A percentile compares a stretch with the other conserved stretches of the same genome.
Evolutionary conservation across 1,284 basidiomycete genomes (phyloP).

Genomic region (Ganoderma meredithae): DNA sequence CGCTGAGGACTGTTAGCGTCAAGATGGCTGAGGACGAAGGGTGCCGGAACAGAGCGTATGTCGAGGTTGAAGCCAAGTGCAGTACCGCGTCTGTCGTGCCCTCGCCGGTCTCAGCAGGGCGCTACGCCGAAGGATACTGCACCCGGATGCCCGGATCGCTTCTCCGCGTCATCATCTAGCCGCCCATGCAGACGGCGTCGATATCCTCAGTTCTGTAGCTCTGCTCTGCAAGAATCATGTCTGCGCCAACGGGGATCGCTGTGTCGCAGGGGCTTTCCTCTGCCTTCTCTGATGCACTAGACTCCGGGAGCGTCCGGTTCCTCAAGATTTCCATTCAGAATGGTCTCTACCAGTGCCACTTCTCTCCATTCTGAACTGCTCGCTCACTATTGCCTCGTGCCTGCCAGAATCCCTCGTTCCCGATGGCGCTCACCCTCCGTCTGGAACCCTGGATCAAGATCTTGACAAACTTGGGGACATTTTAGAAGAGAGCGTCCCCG

Average conservation of each 20-base stretch:
- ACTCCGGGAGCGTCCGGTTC: slow-evolving; percentile 62
- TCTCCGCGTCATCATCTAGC: not conserved
- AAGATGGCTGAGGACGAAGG: not conserved
- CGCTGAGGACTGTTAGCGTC: not conserved
- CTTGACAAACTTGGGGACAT: slow-evolving; percentile 61
- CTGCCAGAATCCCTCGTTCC: slow-evolving; percentile 72
- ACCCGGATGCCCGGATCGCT: slow-evolving; percentile 6
- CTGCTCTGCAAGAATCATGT: slow-evolving; percentile 53
- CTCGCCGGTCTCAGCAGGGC: not conserved
- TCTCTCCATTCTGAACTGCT: slow-evolving; percentile 29
- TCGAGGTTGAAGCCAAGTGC: slow-evolving; percentile 9
- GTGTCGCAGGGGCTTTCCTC: slow-evolving; percentile 59
- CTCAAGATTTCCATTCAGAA: slow-evolving; percentile 78
- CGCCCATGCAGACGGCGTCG: slow-evolving; percentile 2
- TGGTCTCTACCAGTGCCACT: slow-evolving; percentile 52
- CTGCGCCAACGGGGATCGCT: slow-evolving; percentile 71
- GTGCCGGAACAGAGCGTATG: slow-evolving; percentile 1
- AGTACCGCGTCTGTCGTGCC: not conserved
- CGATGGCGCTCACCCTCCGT: slow-evolving; percentile 54
- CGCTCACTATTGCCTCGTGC: slow-evolving; percentile 36
- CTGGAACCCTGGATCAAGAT: slow-evolving; percentile 65
- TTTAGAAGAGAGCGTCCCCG: slow-evolving; percentile 66
- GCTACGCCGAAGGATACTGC: not conserved
- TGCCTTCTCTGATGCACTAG: slow-evolving; percentile 64
- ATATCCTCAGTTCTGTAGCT: not conserved